Base-by-base conservation (phyloP, 75 land plant genomes). In the Isoetes taiwanensis region DNA sequence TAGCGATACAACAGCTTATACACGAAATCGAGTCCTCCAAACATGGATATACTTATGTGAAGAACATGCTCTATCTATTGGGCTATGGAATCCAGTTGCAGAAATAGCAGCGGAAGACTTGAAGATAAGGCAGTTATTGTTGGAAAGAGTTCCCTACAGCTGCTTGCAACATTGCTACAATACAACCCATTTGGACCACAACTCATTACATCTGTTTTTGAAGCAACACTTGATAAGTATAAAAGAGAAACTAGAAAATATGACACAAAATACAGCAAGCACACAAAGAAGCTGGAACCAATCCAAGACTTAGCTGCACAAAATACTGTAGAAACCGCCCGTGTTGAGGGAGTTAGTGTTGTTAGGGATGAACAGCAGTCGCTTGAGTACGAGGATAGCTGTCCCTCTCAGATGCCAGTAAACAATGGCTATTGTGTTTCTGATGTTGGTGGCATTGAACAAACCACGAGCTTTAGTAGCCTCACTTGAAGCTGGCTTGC, bases 171-270 rank as follows among this genome's bases (percentile, higher is more conserved):
- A 31, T 76, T 94, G 71, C 59, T 94, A 52, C 84, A 94, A 56
- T 87, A 82, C 40, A 94, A 94, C 56, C 99, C 99, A n/a, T 94
- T 94, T 80, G 99, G 99, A 6, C 97, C 99, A 14, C 90, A 85
- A 57, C 82, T 94, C 21, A 74, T 79, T 17, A 54, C 76, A 56
- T 70, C 79, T 58, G 74, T 82, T 14, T 94, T 94, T 77, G 91
- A 82, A 64, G 87, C 80, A 32, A 94, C 99, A 6, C 57, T 89
- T 30, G 82, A 89, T 62, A 76, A 79, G 56, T 94, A 85, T 59
- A 78, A n/a, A 75, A 54, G 75, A 72, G 61, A 82, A 82, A 54
- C 66, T 94, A 26, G 64, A 62, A 21, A 77, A 59, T 26, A 73
- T 88, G 76, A 69, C 59, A 43, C 70, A 78, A 34, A n/a, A n/a